phyloP scores from a whole-genome alignment of 352 stramenopile genomes.

The Blastocystis sp. region DNA sequence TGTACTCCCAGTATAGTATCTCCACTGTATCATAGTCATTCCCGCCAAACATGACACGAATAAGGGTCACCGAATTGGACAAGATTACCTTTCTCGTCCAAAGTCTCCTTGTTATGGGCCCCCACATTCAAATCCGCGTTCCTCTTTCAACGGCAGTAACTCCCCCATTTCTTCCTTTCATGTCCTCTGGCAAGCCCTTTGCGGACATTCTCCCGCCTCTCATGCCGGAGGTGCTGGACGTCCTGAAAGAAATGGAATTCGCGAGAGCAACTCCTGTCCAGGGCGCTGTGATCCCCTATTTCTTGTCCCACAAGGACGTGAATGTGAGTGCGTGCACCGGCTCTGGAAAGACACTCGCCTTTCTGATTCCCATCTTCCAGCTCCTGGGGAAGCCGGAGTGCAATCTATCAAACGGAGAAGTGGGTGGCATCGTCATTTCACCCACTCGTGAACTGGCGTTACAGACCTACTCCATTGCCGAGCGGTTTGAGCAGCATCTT shows the following conservation, averaged over 20 bases:
- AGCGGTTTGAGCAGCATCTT: slow-evolving; percentile 76
- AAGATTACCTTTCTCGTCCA: too few species aligned
- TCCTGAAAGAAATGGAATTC: slow-evolving; percentile 80
- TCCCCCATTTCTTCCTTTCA: too few species aligned
- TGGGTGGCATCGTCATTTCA: slow-evolving; percentile 83
- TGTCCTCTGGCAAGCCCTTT: slow-evolving; percentile 67
- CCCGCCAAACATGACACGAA: too few species aligned
- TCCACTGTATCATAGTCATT: too few species aligned
- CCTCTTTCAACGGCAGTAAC: too few species aligned
- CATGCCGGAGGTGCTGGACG: slow-evolving; percentile 52
- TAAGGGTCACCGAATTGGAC: too few species aligned
- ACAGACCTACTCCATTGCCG: slow-evolving; percentile 78
- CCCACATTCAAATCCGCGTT: too few species aligned
- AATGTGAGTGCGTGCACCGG: slow-evolving; percentile 91
- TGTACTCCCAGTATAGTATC: too few species aligned
- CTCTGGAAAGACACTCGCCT: slow-evolving; percentile 91
- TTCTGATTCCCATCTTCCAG: slow-evolving; percentile 90
- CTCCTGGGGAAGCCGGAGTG: slow-evolving; percentile 78
- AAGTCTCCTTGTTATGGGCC: too few species aligned
- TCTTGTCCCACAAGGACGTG: slow-evolving; percentile 90
- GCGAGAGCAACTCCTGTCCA: slow-evolving; percentile 89
- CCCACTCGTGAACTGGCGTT: slow-evolving; percentile 85
- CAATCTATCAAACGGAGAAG: slow-evolving; percentile 32
- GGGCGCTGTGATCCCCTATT: slow-evolving; percentile 87
- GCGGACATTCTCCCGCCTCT: slow-evolving; percentile 53